Percentiles rank a stretch among this genome's conserved stretches.
These are phyloP conservation scores for Phytophthora foliorum DNA, from an alignment of 352 stramenopile species.

Conservation along the genomic window DNA sequence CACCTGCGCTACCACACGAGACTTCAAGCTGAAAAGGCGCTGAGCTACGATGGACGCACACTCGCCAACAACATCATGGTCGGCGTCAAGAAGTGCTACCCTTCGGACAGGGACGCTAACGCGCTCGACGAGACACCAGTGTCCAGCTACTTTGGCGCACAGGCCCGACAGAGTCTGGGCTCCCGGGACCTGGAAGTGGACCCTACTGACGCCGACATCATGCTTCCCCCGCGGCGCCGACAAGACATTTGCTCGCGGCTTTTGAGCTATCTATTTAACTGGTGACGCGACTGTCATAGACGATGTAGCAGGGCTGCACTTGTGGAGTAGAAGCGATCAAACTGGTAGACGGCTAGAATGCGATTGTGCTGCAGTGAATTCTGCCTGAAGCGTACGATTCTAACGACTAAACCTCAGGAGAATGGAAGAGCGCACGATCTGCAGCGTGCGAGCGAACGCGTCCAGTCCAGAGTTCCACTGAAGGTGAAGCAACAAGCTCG, in stretches of 20 bases:
- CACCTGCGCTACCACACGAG: constrained; percentile 84
- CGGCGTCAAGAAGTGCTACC: constrained; percentile 82
- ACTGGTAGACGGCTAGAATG: neutral
- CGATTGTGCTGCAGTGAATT: neutral
- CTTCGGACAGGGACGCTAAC: constrained; percentile 68
- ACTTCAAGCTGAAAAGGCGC: constrained; percentile 83
- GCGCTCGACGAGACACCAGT: constrained; percentile 64
- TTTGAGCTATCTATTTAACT: constrained; percentile 89
- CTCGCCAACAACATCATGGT: constrained; percentile 81
- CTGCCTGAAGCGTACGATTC: neutral
- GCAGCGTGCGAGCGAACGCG: neutral
- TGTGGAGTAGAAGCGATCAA: constrained; percentile 16
- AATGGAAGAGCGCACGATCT: neutral
- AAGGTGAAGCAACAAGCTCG: neutral
- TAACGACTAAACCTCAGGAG: neutral
- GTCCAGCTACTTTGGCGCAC: constrained; percentile 62
- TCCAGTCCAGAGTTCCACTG: neutral
- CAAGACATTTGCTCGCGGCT: constrained; percentile 87
- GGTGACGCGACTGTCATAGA: constrained; percentile 44
- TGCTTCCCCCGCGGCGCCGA: constrained; percentile 77
- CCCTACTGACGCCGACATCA: constrained; percentile 81
- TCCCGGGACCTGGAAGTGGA: constrained; percentile 79
- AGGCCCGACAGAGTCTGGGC: constrained; percentile 54
- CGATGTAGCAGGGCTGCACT: constrained; percentile 18
- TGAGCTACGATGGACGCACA: constrained; percentile 74